phyloP scores from a whole-genome alignment of 1,139 yeast genomes.

The Suhomyces anneliseae region DNA sequence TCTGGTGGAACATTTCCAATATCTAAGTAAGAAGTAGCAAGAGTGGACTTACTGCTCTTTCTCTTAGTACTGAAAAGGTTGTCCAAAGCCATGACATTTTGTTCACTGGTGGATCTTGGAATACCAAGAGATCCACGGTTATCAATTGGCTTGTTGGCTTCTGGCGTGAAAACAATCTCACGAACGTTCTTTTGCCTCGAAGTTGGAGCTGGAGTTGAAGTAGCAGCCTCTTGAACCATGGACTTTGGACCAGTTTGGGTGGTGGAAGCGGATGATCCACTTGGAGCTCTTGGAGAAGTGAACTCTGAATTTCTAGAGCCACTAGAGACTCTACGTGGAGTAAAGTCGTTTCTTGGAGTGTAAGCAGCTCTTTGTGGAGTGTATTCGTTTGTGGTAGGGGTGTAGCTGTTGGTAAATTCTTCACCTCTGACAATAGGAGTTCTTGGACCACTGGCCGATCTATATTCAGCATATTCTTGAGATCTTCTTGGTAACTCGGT shows the following conservation, averaged over 20 bases:
- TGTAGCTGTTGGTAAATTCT: neutral
- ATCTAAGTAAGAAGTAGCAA: conserved; percentile 8
- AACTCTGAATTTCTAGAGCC: neutral
- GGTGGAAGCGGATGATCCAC: neutral
- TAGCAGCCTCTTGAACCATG: neutral
- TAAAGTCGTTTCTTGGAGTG: neutral
- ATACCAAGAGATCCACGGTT: neutral
- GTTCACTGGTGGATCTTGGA: conserved; percentile 10
- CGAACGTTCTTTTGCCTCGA: too few relatives aligned
- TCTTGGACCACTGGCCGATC: neutral
- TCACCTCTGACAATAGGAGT: neutral
- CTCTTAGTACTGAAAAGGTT: conserved; percentile 3
- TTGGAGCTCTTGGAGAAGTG: neutral
- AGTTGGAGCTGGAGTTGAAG: neutral
- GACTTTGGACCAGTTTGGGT: neutral
- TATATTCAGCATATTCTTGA: neutral
- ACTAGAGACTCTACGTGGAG: neutral
- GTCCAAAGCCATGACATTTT: conserved; percentile 16
- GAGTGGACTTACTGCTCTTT: conserved; percentile 1
- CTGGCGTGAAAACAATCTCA: too few relatives aligned
- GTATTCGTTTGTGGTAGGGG: neutral
- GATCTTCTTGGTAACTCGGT: conserved; percentile 1
- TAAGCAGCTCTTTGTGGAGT: too few relatives aligned
- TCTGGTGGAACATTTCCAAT: conserved; percentile 18
- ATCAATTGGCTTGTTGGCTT: neutral